phyloP scores from a whole-genome alignment of 1,284 basidiomycete species.

The Trichosporon ovoides region DNA sequence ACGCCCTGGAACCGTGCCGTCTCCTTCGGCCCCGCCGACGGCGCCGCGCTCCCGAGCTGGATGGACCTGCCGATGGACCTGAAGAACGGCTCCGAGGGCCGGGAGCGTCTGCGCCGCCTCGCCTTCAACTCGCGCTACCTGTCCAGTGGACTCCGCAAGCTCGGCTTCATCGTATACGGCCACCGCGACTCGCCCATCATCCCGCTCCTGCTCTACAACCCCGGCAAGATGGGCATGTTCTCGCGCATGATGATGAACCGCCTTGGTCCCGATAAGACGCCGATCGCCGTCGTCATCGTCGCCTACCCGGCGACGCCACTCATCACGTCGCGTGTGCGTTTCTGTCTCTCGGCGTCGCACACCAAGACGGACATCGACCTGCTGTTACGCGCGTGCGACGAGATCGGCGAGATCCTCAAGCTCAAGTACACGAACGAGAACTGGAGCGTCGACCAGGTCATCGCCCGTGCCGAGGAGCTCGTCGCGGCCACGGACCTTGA shows the following conservation, averaged over 20 bases:
- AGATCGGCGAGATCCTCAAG: constrained; percentile 81
- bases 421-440: constrained; percentile 69
- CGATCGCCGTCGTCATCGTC: constrained; percentile 79
- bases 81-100: constrained; percentile 75
- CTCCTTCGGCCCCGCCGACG: constrained; percentile 60
- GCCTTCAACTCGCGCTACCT: constrained; percentile 96
- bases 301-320: constrained; percentile 84
- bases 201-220: constrained; percentile 87
- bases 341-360: constrained; percentile 91
- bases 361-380: constrained; percentile 95
- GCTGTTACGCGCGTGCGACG: constrained; percentile 81
- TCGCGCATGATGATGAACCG: constrained; percentile 81
- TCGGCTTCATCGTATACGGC: constrained; percentile 96
- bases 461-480: constrained; percentile 68
- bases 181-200: constrained; percentile 88
- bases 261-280: constrained; percentile 55
- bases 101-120: constrained; percentile 72
- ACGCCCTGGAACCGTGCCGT: constrained; percentile 30
- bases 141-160: constrained; percentile 74
- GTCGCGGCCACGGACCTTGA: constrained; percentile 51
- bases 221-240: constrained; percentile 86
- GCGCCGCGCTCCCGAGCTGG: constrained; percentile 62
- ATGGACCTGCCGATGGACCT: constrained; percentile 63
- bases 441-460: constrained; percentile 77
- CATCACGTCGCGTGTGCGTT: constrained; percentile 81